A percentile compares a stretch with the other conserved stretches of the same genome.
phyloP scores from a whole-genome alignment of 441 rosid species.

The Brassica balearica region DNA sequence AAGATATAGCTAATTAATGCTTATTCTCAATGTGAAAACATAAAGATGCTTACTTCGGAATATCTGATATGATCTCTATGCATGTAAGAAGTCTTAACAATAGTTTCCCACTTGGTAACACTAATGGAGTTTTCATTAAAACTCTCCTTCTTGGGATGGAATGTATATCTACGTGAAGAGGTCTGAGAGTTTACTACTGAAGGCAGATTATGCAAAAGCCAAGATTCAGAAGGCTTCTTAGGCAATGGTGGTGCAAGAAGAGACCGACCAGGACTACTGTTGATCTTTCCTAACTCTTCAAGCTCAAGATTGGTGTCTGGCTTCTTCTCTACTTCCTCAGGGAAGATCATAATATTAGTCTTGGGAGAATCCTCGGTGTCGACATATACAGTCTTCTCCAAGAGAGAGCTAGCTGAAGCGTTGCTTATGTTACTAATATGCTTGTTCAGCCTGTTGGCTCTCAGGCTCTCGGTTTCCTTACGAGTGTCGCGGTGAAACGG shows the following conservation, averaged over 20 bases:
- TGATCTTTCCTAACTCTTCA: conserved; percentile 40
- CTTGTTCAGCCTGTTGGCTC: conserved; percentile 50
- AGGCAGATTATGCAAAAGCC: conserved; percentile 88
- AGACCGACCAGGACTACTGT: conserved; percentile 35
- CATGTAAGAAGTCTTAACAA: conserved; percentile 62
- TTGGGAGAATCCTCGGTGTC: conserved; percentile 27
- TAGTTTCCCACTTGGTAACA: conserved; percentile 87
- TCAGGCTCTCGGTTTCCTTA: conserved; percentile 60
- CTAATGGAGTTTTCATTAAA: conserved; percentile 30
- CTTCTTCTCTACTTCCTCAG: conserved; percentile 31
- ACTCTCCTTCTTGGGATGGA: conserved; percentile 48
- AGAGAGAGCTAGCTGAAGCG: conserved; percentile 53
- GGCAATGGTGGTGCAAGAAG: conserved; percentile 70
- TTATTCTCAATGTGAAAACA: conserved; percentile 44
- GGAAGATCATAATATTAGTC: conserved; percentile 6
- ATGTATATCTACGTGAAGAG: conserved; percentile 46
- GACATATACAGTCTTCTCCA: conserved; percentile 65
- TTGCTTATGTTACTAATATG: conserved; percentile 50
- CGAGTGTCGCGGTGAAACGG: conserved; percentile 63
- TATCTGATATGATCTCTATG: conserved; percentile 47
- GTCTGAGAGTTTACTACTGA: conserved; percentile 53
- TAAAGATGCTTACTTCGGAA: conserved; percentile 42
- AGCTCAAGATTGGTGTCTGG: conserved; percentile 38
- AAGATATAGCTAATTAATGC: conserved; percentile 46
- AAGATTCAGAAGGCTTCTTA: conserved; percentile 87